Evolutionary conservation across 345 rosid genomes (phyloP).

Genomic region (Excoecaria agallocha): DNA sequence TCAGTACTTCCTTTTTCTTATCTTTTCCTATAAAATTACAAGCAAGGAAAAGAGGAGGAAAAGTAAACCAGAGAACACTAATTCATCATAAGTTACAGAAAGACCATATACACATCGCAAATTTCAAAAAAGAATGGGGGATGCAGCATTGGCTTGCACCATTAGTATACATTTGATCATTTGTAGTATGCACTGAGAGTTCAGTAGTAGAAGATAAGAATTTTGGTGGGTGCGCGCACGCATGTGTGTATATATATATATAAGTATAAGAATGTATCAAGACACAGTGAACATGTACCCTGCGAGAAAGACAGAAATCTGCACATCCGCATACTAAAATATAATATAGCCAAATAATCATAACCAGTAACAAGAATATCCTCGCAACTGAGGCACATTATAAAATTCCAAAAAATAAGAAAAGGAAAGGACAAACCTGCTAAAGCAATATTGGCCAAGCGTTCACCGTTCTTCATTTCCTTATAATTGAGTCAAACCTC

Average conservation of each 20-base stretch:
- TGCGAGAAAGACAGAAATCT: too few relatives aligned
- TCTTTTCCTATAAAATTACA: not conserved
- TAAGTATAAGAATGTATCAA: too few relatives aligned
- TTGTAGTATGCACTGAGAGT: not conserved
- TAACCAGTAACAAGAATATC: not conserved
- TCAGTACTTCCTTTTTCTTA: not conserved
- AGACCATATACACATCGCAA: not conserved
- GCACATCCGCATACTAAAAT: too few relatives aligned
- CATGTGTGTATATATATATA: too few relatives aligned
- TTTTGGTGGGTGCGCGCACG: too few relatives aligned
- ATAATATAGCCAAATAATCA: too few relatives aligned
- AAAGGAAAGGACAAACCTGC: constrained; percentile 49
- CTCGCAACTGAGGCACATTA: not conserved
- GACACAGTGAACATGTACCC: too few relatives aligned
- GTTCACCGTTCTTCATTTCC: constrained; percentile 77
- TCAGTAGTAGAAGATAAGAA: not conserved
- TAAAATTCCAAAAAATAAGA: not conserved
- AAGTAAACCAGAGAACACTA: too few relatives aligned
- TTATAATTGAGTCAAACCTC: not conserved
- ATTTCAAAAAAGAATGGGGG: not conserved
- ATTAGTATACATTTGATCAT: not conserved
- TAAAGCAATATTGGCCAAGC: constrained; percentile 69
- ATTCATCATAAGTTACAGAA: not conserved
- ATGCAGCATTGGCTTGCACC: not conserved
- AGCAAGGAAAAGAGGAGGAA: not conserved